A percentile compares a stretch with the other conserved stretches of the same genome.
Evolutionary conservation across 768 basidiomycete genomes (phyloP).

Genomic region (Amanita brunnescens): DNA sequence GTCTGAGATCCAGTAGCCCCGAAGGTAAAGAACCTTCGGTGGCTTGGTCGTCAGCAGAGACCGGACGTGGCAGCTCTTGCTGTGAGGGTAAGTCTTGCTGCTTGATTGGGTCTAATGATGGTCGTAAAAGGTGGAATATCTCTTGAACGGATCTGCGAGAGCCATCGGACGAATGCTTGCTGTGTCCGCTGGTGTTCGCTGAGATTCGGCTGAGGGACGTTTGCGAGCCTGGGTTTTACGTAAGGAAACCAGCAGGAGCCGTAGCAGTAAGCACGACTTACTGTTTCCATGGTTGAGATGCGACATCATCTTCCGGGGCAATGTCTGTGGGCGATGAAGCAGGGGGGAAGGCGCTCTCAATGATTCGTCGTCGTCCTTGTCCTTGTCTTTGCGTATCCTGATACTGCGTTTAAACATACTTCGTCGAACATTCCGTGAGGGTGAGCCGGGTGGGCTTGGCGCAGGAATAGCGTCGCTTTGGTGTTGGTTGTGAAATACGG

Average conservation of each 20-base stretch:
- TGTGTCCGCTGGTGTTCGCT: conserved; percentile 9
- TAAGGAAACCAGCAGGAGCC: not conserved
- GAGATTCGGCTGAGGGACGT: conserved; percentile 19
- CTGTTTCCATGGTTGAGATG: conserved; percentile 28
- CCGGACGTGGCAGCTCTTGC: not conserved
- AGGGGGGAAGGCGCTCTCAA: conserved; percentile 26
- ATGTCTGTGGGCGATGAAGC: conserved; percentile 22
- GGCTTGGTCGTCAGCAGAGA: not conserved
- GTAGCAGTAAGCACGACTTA: conserved; percentile 14
- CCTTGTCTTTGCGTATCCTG: conserved; percentile 28
- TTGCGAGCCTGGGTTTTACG: conserved; percentile 21
- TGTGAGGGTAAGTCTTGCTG: conserved; percentile 6
- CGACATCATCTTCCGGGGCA: conserved; percentile 48
- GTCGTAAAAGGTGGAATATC: conserved; percentile 2
- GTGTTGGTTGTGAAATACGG: conserved; percentile 38
- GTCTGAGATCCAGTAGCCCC: conserved; percentile 20
- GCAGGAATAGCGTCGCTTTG: conserved; percentile 21
- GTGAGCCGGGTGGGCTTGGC: conserved; percentile 39
- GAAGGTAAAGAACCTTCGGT: not conserved
- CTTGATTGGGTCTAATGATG: conserved; percentile 24
- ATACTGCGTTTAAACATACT: conserved; percentile 49
- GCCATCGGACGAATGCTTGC: conserved; percentile 1
- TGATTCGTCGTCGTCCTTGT: conserved; percentile 23
- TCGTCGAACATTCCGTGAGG: conserved; percentile 36
- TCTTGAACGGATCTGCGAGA: conserved; percentile 6